A percentile compares a stretch with the other conserved stretches of the same genome.
These are phyloP conservation scores for Austroboletus festivus DNA, from an alignment of 768 basidiomycete species.

Conservation along the genomic window DNA sequence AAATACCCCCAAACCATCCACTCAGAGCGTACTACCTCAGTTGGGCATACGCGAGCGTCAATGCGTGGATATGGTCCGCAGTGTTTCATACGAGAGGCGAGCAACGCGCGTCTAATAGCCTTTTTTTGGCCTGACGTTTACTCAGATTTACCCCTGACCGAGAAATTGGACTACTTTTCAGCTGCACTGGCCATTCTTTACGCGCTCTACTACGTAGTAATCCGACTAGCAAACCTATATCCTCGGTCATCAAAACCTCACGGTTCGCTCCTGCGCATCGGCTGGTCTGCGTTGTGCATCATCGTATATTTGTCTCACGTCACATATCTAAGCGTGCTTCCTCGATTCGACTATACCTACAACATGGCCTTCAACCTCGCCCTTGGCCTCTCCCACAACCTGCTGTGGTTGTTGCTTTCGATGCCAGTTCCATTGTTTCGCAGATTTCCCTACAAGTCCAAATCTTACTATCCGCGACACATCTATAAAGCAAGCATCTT, in stretches of 20 bases:
- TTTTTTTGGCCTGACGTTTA: slow-evolving; percentile 6
- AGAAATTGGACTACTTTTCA: slow-evolving; percentile 93
- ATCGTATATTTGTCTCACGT: slow-evolving; percentile 66
- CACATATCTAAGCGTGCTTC: slow-evolving; percentile 70
- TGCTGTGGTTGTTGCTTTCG: slow-evolving; percentile 77
- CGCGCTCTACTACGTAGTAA: slow-evolving; percentile 71
- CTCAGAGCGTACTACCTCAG: slow-evolving; percentile 64
- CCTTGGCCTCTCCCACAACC: slow-evolving; percentile 75
- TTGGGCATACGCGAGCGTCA: slow-evolving; percentile 72
- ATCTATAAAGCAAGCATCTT: slow-evolving; percentile 54
- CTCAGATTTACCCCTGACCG: slow-evolving; percentile 78
- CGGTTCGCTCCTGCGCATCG: slow-evolving; percentile 18
- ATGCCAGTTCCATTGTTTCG: slow-evolving; percentile 46
- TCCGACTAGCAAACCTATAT: slow-evolving; percentile 79
- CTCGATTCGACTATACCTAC: slow-evolving; percentile 90
- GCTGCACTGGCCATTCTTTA: slow-evolving; percentile 83
- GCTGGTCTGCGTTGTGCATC: slow-evolving; percentile 53
- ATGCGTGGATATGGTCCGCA: slow-evolving; percentile 90
- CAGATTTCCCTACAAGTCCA: slow-evolving; percentile 53
- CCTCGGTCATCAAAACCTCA: slow-evolving; percentile 33
- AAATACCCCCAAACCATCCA: slow-evolving; percentile 55
- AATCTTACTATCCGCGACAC: slow-evolving; percentile 56
- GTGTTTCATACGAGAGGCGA: slow-evolving; percentile 92
- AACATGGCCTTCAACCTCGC: slow-evolving; percentile 83
- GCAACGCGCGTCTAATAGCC: slow-evolving; percentile 17